These are phyloP conservation scores for Saccharata proteae DNA, from an alignment of 2,329 filamentous ascomycete genomes.

Conservation along the genomic window DNA sequence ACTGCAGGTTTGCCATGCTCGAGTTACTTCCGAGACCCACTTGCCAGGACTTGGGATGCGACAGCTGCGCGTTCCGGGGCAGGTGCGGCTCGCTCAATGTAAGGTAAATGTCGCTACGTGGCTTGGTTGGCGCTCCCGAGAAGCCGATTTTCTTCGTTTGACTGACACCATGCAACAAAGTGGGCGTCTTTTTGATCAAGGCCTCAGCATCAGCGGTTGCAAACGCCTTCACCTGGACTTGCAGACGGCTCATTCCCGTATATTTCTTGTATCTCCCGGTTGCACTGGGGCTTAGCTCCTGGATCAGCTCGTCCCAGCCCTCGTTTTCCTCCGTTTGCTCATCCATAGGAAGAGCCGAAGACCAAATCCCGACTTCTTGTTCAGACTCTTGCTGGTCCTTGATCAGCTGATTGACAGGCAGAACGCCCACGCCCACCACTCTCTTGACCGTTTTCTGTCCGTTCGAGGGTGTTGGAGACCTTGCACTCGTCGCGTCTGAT, in stretches of 20 bases:
- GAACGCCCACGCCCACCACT: constrained; percentile 62
- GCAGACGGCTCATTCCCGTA: constrained; percentile 59
- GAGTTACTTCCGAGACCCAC: constrained; percentile 56
- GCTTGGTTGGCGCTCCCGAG: constrained; percentile 76
- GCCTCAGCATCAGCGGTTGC: constrained; percentile 63
- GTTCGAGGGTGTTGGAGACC: constrained; percentile 15
- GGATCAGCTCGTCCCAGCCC: constrained; percentile 62
- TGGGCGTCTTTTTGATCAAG: constrained; percentile 78
- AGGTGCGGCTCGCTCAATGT: constrained; percentile 72
- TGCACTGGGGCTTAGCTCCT: constrained; percentile 59
- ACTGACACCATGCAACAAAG: constrained; percentile 66
- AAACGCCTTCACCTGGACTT: constrained; percentile 70
- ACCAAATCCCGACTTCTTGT: constrained; percentile 67
- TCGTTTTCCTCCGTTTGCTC: constrained; percentile 38
- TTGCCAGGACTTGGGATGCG: constrained; percentile 67
- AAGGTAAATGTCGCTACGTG: constrained; percentile 88
- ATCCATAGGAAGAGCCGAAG: constrained; percentile 37
- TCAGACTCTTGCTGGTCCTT: constrained; percentile 61
- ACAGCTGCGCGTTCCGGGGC: constrained; percentile 50
- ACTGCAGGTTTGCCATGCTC: constrained; percentile 64
- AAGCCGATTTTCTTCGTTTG: constrained; percentile 88
- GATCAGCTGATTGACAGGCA: constrained; percentile 65
- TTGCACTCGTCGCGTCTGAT: constrained; percentile 18
- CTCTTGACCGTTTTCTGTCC: constrained; percentile 48
- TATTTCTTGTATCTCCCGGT: constrained; percentile 66